Conservation (phyloP, 2,329 filamentous ascomycete species). For the Colletotrichum sp. region DNA sequence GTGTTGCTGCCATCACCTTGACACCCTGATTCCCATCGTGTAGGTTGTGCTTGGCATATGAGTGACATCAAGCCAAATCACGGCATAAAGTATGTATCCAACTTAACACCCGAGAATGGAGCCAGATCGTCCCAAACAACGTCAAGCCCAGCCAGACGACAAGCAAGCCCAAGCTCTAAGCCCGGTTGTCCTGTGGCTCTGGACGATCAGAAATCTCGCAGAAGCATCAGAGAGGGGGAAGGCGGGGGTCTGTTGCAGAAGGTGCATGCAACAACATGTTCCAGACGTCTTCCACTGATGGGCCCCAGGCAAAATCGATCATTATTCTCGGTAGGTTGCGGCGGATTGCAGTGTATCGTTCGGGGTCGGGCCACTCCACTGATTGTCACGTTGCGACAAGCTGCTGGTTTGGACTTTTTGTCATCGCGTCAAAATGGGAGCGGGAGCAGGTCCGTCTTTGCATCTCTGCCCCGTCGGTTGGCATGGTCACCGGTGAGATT, state of each 20-base stretch:
- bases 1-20: background rate
- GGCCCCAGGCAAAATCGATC: background rate
- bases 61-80: background rate
- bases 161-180: background rate
- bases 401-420: background rate
- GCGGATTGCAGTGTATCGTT: constrained; percentile 7
- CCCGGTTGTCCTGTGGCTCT: background rate
- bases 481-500: constrained; percentile 14
- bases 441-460: background rate
- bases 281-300: constrained; percentile 18
- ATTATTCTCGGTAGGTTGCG: constrained; percentile 1
- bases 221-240: background rate
- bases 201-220: background rate
- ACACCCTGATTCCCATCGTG: background rate
- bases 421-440: background rate
- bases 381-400: constrained; percentile 13
- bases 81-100: background rate
- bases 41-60: background rate
- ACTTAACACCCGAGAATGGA: background rate
- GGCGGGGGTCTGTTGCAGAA: background rate
- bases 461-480: constrained; percentile 13
- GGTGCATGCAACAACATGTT: background rate
- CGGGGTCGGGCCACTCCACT: constrained; percentile 4
- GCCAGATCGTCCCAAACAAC: background rate
- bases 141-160: background rate